Evolutionary conservation across 1,284 basidiomycete genomes (phyloP), one percentile per base, ranked within the genome.

Genomic region (Farysia itapuensis): DNA sequence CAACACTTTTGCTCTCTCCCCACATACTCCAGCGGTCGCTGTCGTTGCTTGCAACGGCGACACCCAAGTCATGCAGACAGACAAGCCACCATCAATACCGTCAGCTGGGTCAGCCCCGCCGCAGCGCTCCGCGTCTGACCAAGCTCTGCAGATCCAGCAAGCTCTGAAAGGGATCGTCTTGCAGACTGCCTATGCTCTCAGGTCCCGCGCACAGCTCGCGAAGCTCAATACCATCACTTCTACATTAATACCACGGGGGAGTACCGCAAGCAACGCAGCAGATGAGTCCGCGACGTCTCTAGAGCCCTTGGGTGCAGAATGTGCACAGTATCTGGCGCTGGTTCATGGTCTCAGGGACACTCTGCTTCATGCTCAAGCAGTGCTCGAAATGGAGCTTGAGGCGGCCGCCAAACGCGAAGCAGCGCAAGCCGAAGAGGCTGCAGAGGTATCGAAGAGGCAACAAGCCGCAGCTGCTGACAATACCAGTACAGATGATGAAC

Each of bases 141-240:
- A 54, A n/a, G 54, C 54, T 15, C 26, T 23, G 31, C 35, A 58
- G 37, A 58, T 64, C 30, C 60, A 58, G 30, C 41, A 38, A 5
- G 37, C 54, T 4, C 54, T 64, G n/a, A 52, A 47, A 26, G 43
- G 40, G 21, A 58, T 64, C 36, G 54, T 64, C 11, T 54, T 64
- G 13, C 35, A 52, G 20, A 64, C 60, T 16, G 60, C 54, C 3
- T 53, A 56, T 13, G 44, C 60, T 9, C 41, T 64, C 14, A 53
- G 60, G 16, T 33, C 60, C 16, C 48, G 41, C 42, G 48, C 49
- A 4, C 59, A 57, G 18, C 59, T 53, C 9, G 40, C 47, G 20
- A 43, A 35, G 24, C 18, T 35, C 19, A 6, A 22, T 12, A 6
- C 34, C 9, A 45, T 51, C 7, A 43, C 45, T 4, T 31, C 43